A percentile compares a stretch with the other conserved stretches of the same genome.
Conservation (phyloP, 805 yeast species). For the Cyberlindnera mississippiensis region DNA sequence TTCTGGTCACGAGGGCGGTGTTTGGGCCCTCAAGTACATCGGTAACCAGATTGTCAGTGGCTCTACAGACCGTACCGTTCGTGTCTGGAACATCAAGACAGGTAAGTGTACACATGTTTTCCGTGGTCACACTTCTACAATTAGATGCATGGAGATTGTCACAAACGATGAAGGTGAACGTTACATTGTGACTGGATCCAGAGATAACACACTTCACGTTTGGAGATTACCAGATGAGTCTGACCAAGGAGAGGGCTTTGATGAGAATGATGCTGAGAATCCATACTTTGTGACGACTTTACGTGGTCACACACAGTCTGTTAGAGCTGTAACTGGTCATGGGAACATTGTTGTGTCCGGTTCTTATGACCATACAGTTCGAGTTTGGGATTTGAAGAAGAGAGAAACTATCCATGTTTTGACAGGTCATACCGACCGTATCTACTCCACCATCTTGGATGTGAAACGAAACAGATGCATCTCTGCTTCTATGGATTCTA, state of each 20-base stretch:
- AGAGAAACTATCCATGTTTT: conserved; percentile 71
- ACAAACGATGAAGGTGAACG: conserved; percentile 69
- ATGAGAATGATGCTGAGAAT: conserved; percentile 33
- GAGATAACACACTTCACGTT: conserved; percentile 79
- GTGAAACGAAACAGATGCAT: conserved; percentile 72
- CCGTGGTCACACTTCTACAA: conserved; percentile 89
- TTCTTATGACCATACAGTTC: conserved; percentile 81
- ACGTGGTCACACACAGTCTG: conserved; percentile 74
- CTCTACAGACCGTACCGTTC: conserved; percentile 88
- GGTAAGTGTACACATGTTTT: conserved; percentile 90
- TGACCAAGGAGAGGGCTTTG: conserved; percentile 29
- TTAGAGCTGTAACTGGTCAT: conserved; percentile 81
- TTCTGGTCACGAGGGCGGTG: conserved; percentile 94
- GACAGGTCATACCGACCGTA: conserved; percentile 81
- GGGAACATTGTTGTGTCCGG: conserved; percentile 85
- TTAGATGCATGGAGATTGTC: conserved; percentile 82
- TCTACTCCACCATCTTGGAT: conserved; percentile 86
- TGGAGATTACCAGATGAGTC: conserved; percentile 69
- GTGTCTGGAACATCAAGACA: conserved; percentile 86
- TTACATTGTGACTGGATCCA: conserved; percentile 78
- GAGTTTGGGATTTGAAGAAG: conserved; percentile 87
- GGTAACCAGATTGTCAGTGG: conserved; percentile 88
- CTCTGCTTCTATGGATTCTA: conserved; percentile 88
- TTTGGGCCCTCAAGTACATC: conserved; percentile 92
- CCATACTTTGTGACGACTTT: conserved; percentile 69